Conservation (phyloP, 2,329 filamentous ascomycete genomes). For the Pseudonectria buxi region DNA sequence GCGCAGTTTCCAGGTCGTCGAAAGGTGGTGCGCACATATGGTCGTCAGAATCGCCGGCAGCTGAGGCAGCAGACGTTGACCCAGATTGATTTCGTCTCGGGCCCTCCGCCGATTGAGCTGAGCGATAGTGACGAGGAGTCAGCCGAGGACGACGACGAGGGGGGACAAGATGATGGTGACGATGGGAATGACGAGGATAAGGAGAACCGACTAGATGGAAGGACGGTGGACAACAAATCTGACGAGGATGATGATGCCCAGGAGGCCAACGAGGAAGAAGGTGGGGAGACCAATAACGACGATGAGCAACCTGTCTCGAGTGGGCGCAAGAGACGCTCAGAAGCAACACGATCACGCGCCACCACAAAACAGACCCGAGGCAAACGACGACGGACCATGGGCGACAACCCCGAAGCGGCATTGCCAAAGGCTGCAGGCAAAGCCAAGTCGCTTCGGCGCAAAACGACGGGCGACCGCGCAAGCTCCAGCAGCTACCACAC, state of each 20-base stretch:
- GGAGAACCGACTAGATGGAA: constrained; percentile 6
- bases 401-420: constrained; percentile 14
- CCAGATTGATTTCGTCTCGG: constrained; percentile 34
- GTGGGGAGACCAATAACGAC: constrained; percentile 6
- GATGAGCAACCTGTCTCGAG: constrained; percentile 18
- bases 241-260: constrained; percentile 11
- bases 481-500: constrained; percentile 30
- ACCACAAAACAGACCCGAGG: constrained; percentile 4
- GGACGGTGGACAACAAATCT: constrained; percentile 10
- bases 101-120: constrained; percentile 20
- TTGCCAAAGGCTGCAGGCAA: constrained; percentile 13
- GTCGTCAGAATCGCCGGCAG: constrained; percentile 18
- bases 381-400: constrained; percentile 24
- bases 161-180: constrained; percentile 1
- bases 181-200: constrained; percentile 9
- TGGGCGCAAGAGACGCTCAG: constrained; percentile 17
- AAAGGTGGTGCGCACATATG: constrained; percentile 30
- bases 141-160: constrained; percentile 13
- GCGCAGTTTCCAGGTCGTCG: constrained; percentile 31
- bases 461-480: constrained; percentile 26
- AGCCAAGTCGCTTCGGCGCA: constrained; percentile 18
- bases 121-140: constrained; percentile 23
- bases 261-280: neutral
- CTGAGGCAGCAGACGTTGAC: constrained; percentile 37
- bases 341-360: constrained; percentile 8